Base-by-base conservation (phyloP, 1,284 basidiomycete genomes). In the Moesziomyces aphidis region DNA sequence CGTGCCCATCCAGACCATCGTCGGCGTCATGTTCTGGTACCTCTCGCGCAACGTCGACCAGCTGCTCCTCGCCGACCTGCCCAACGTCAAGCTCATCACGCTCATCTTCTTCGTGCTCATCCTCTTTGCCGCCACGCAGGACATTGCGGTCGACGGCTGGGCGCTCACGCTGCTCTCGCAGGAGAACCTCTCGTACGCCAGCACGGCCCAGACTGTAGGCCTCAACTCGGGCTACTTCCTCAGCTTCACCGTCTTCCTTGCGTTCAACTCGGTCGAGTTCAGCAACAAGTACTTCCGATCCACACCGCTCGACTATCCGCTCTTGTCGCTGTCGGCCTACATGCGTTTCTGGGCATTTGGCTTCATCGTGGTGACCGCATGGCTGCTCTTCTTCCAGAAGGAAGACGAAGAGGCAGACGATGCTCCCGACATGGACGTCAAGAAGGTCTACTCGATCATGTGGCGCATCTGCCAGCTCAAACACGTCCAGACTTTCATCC, bases 131-230 rank as follows among this genome's bases (percentile, higher is more conserved):
- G 97, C 97, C 7, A 99, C 97, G 0, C 97, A 99, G 93, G 96
- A 99, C 85, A 98, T 98, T 72, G 96, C 96, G 50, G 96, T 99
- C 21, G 96, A 99, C 82, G 96, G 95, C 45, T 99, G 97, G 97
- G 97, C 97, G 9, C 89, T 99, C 57, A 98, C 95, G 3, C 90
- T 99, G 48, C 90, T 99, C 57, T 98, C 96, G 1, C 91, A 94
- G 70, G 95, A 96, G 73, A 97, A 95, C 83, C 87, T 99, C 45
- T 94, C 94, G 22, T 99, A 97, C 82, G 97, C 97, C 7, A 96
- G 94, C 26, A 99, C 96, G 5, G 97, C 96, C 53, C 97, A 99
- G 85, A 99, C 97, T 0, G 93, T 99, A 61, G 97, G 97, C 21
- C 88, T 99, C 46, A 98, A 97, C 80, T 93, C 94, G 4, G 97